Base-by-base conservation (phyloP, 2,329 filamentous ascomycete species). In the Berkeleyomyces rouxiae region DNA sequence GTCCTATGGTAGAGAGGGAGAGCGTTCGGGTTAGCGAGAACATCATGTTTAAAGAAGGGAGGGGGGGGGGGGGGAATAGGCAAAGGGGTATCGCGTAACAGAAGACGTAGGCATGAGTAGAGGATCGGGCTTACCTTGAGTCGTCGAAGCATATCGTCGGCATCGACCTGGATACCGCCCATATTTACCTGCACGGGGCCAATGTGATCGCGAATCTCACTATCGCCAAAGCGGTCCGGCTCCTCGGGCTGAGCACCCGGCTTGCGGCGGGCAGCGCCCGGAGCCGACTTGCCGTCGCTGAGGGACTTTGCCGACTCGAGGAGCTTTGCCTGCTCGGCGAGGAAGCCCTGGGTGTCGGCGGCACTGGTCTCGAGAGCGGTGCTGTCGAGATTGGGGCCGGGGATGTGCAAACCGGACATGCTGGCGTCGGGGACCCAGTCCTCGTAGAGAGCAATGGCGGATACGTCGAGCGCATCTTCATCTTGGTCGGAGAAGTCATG, bases 151-250 rank as follows among this genome's bases (percentile, higher is more conserved):
- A 95, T 93, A 69, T 96, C 90, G 70, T 96, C 91, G 7, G 90
- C 90, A 73, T 96, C 90, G 39, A 96, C 88, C 71, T 96, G 90
- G 66, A 99, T 96, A 61, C 93, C 93, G 49, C 93, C 93, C 81
- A 99, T 93, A 72, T 99, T 99, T 76, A 97, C 96, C 70, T 96
- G 90, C 67, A 96, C 90, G 0, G 91, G 90, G 0, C 91, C 91
- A 69, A 96, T 95, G 69, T 95, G 90, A 69, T 92, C 88, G 68
- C 84, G 85, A 62, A 81, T 77, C 43, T 66, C 65, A 55, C 63
- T 58, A 39, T 64, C 64, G 31, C 36, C 55, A 51, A 59, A 59
- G 7, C 61, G 61, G 6, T 59, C 61, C 2, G 59, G 33, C 47
- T 64, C 63, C 5, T 59, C 61, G 70, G 69, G 71, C 72, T 61